Conservation (phyloP, 352 stramenopile genomes). For the Paralagenidium karlingii region DNA sequence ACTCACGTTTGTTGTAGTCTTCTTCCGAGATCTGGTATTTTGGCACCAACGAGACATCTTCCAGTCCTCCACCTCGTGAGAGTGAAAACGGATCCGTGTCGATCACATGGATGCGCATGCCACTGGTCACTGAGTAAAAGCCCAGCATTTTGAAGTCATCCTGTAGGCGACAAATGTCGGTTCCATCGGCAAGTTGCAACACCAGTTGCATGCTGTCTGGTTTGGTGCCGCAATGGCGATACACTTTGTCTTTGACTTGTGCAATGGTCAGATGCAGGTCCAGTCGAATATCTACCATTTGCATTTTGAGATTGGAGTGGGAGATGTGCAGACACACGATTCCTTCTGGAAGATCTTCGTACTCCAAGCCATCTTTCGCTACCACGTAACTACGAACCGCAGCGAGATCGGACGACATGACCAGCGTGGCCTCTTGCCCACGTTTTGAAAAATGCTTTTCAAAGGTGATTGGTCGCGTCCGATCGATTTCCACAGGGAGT, state of each 20-base stretch:
- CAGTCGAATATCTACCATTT: constrained; percentile 96
- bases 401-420: constrained; percentile 66
- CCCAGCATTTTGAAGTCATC: constrained; percentile 81
- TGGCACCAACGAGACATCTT: constrained; percentile 93
- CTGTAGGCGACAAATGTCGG: constrained; percentile 27
- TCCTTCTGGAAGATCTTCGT: constrained; percentile 72
- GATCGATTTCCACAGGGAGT: constrained; percentile 8
- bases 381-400: constrained; percentile 67
- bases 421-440: not conserved
- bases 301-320: constrained; percentile 94
- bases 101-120: constrained; percentile 92
- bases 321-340: constrained; percentile 94
- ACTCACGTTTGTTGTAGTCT: constrained; percentile 94
- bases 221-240: constrained; percentile 93
- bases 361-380: constrained; percentile 78
- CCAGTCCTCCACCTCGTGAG: constrained; percentile 88
- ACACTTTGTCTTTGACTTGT: constrained; percentile 87
- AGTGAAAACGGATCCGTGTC: constrained; percentile 96
- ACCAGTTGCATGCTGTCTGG: constrained; percentile 79
- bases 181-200: constrained; percentile 39
- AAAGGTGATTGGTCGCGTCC: no score
- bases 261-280: constrained; percentile 86
- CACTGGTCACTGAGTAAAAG: constrained; percentile 84
- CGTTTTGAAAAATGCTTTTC: not conserved
- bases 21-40: constrained; percentile 99